Evolutionary conservation across 1,284 basidiomycete genomes (phyloP), one percentile per base, ranked within the genome.

Genomic region (Cryptococcus amylolentus): DNA sequence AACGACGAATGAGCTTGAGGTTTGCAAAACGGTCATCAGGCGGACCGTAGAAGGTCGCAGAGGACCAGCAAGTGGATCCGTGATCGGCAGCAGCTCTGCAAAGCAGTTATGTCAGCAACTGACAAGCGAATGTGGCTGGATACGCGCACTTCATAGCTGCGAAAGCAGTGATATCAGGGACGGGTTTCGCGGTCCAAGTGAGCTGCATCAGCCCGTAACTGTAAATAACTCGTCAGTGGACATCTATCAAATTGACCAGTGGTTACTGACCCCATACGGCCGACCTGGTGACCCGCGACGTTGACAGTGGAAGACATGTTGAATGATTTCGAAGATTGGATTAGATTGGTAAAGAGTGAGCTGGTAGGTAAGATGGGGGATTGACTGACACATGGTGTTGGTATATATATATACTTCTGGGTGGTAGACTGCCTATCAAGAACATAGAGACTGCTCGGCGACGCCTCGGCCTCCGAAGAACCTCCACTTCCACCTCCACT

Each of bases 161-260:
- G 57, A 88, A 86, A 10, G 81, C 81, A n/a, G 81, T 76, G 51
- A 84, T 81, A 46, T 87, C 84, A 3, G 79, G 31, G 72, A 14
- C 77, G 80, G 27, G 62, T 67, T 16, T 80, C 76, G 41, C 61
- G 79, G 68, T 35, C 31, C 31, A 35, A 8, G 31, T 35, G 31
- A 84, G 80, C 70, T 80, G 75, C 83, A 85, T 84, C 50, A 84
- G 70, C 1, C 83, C 83, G 75, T 57, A 57, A 49, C 68, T 35
- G 23, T 64, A 16, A 1, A 27, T 14, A 14, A 27, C 46, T 31
- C 12, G 13, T 27, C 31, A 35, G 31, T 4, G 45, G 23, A 23
- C 12, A 28, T 12, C 10, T 27, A 43, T 16, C 16, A 1, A 2
- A 5, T 18, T 18, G 9, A 20, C n/a, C 9, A 9, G 16, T 39